Evolutionary conservation across 768 basidiomycete genomes (phyloP), one percentile per base, ranked within the genome.

Genomic region (Suillus occidentalis): DNA sequence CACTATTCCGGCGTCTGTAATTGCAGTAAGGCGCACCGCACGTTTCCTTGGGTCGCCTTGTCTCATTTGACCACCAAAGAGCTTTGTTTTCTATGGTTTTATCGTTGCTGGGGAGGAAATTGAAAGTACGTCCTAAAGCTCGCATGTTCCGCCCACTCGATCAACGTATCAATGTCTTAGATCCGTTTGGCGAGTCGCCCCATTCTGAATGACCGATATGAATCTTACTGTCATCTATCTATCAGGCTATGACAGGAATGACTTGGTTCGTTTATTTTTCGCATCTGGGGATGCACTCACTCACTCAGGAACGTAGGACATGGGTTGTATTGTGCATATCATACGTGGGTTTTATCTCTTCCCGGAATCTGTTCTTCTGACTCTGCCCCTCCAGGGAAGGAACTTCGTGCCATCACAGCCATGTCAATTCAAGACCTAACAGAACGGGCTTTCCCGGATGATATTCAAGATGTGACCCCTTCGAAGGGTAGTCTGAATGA

Each of bases 101-200:
- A 72, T 91, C 66, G 87, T 87, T 58, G 88, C 88, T 25, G 89
- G 89, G 47, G 88, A 89, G 73, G 88, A 90, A 75, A 89, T 90
- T 62, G 87, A 90, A 74, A 88, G 88, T 89, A 65, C 69, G 86
- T 77, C 31, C 36, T 25, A 18, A 28, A 31, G 6, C 25, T 4
- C 18, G 14, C 2, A 16, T 61, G 45, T 25, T 61, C 43, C 57
- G 59, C 60, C 34, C 62, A 28, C 43, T 60, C 39, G 65, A 42
- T 57, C 7, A 43, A 62, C 65, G 49, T 31, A 52, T n/a, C 31
- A 36, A 36, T 20, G 3, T 42, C 34, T 50, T 63, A 83, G 81
- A 83, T 75, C 82, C 82, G 14, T 83, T 83, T 68, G 83, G 78
- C 71, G 64, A 68, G 75, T 60, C 50, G 25, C 25, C 56, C 5